Evolutionary conservation across 805 yeast genomes (phyloP), one percentile per base, ranked within the genome.

Genomic region (Candida sakaeoensis): DNA sequence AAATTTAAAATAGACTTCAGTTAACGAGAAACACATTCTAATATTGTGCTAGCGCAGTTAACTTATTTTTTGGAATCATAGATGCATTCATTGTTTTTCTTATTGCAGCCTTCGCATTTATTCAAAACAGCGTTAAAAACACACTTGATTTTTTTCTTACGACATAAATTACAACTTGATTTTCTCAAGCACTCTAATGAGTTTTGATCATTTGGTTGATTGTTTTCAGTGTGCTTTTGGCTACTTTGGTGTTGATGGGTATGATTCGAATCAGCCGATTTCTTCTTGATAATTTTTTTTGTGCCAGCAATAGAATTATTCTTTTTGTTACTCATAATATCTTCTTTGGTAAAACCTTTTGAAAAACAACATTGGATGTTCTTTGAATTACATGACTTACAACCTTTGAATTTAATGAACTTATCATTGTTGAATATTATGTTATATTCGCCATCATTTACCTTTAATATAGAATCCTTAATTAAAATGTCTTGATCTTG

Each of bases 301-400:
- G 21, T 12, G n/a, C 18, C 26, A n/a, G 18, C 32, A 33, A 7
- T 22, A 5, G 36, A 8, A 8, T 16, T 25, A 19, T 16, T 35
- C 44, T 61, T 61, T 49, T 58, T 63, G 44, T 63, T 61, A 14
- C 48, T 40, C 49, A 68, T 57, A 13, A 77, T 75, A 51, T 79
- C 85, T 46, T 76, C 78, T 53, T 80, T 76, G 6, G 85, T 80
- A 52, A 77, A 77, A 3, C 87, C 88, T 53, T 77, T 80, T 25
- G 82, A 73, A 51, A 80, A 81, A 26, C 64, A 55, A 52, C 88
- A 82, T 17, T 60, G 50, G 32, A 69, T 51, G 27, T 61, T 60
- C 47, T 73, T 74, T 36, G 55, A 47, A n/a, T 54, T 55, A 51
- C 86, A 82, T 9, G 80, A 77, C 25, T 70, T 61, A 53, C 87